Evolutionary conservation across 164 flowering plant genomes (phyloP).

Genomic region (Protea cynaroides): DNA sequence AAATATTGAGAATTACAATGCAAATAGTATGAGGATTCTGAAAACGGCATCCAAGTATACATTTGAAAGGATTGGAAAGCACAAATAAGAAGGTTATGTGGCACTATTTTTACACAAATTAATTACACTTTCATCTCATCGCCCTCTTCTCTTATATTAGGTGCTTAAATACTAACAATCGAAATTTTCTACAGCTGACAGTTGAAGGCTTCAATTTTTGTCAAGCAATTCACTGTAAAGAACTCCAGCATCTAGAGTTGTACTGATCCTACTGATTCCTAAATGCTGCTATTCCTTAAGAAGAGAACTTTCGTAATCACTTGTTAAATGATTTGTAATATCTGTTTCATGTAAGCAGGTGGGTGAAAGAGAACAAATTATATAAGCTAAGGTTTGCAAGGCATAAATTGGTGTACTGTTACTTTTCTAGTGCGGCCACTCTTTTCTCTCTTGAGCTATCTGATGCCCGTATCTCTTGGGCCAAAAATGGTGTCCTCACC

Average conservation of each 20-base stretch:
- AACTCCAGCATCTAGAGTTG: constrained; percentile 52
- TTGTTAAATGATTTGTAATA: background rate
- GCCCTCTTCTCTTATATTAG: constrained; percentile 19
- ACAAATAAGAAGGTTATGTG: constrained; percentile 1
- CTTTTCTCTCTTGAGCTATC: constrained; percentile 23
- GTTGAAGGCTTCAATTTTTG: constrained; percentile 50
- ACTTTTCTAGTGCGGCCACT: constrained; percentile 29
- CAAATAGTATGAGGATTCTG: constrained; percentile 6
- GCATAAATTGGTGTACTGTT: constrained; percentile 64
- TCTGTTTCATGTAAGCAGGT: constrained; percentile 78
- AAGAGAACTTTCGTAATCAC: background rate
- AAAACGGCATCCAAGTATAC: constrained; percentile 27
- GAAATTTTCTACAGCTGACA: constrained; percentile 38
- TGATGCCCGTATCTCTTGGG: constrained; percentile 32
- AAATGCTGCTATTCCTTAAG: background rate
- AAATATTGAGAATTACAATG: constrained; percentile 37
- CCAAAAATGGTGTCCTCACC: constrained; percentile 30
- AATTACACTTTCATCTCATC: background rate
- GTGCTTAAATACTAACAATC: constrained; percentile 29
- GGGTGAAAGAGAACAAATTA: constrained; percentile 61
- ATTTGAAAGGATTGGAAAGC: background rate
- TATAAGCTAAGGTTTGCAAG: constrained; percentile 83
- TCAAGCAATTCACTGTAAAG: constrained; percentile 41
- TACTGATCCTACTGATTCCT: constrained; percentile 17
- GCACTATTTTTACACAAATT: background rate